Evolutionary conservation across 108 stramenopile species (phyloP).

Genomic region (Fistulifera solaris): DNA sequence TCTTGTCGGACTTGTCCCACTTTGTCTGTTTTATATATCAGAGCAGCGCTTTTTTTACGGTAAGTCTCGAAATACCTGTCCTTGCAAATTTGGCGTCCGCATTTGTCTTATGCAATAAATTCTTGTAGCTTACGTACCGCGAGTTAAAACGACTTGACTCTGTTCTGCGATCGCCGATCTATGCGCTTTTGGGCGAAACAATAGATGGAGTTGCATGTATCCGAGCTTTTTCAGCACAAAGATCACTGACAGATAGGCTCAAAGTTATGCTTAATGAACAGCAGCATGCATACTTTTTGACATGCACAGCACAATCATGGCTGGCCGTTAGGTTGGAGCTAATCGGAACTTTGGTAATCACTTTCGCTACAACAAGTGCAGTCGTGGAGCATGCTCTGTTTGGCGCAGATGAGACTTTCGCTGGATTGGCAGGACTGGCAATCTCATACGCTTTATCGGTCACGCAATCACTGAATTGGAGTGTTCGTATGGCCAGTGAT

Average conservation of each 20-base stretch:
- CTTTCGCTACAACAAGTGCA: conserved; percentile 52
- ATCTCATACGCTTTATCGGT: conserved; percentile 84
- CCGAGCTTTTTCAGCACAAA: conserved; percentile 79
- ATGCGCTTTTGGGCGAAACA: conserved; percentile 88
- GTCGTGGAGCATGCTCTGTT: conserved; percentile 38
- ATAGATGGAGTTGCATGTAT: conserved; percentile 89
- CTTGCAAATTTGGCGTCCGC: not conserved
- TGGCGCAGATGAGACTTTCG: conserved; percentile 45
- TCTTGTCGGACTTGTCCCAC: conserved; percentile 38
- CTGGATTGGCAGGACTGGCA: conserved; percentile 89
- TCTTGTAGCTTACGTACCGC: not conserved
- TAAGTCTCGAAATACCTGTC: conserved; percentile 6
- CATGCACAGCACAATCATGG: conserved; percentile 89
- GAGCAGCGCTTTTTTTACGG: conserved; percentile 84
- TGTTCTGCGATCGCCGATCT: conserved; percentile 79
- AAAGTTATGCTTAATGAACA: conserved; percentile 55
- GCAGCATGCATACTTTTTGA: conserved; percentile 81
- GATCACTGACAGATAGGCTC: conserved; percentile 54
- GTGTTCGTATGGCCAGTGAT: conserved; percentile 86
- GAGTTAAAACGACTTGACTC: not conserved
- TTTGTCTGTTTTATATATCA: conserved; percentile 53
- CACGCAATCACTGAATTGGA: conserved; percentile 90
- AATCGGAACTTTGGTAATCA: conserved; percentile 72
- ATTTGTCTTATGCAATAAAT: not conserved
- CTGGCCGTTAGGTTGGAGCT: conserved; percentile 88